Conservation (phyloP, 352 stramenopile species). For the Elongisporangium undulatum region DNA sequence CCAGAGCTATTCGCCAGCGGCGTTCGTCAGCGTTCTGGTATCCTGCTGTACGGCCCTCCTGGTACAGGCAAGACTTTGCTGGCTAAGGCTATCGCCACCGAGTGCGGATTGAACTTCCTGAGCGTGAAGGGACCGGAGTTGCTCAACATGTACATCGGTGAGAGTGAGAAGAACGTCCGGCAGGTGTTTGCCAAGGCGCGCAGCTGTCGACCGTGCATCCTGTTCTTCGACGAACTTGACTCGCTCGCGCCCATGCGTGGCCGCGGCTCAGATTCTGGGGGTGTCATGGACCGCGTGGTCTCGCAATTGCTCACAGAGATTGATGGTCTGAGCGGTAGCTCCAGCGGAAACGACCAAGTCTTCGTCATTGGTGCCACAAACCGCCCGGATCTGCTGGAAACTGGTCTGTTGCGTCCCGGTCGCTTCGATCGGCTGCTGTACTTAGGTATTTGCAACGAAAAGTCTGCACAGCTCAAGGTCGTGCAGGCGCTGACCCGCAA, state of each 20-base stretch:
- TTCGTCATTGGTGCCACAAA: conserved; percentile 98
- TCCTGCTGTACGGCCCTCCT: conserved; percentile 78
- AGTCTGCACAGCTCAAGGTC: conserved; percentile 72
- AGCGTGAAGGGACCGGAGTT: conserved; percentile 96
- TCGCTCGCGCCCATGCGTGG: conserved; percentile 88
- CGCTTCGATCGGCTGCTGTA: conserved; percentile 85
- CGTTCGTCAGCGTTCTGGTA: conserved; percentile 75
- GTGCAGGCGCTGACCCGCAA: conserved; percentile 81
- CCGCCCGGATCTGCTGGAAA: conserved; percentile 95
- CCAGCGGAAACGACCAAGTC: conserved; percentile 66
- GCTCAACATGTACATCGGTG: conserved; percentile 97
- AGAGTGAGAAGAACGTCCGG: conserved; percentile 96
- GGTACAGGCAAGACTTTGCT: conserved; percentile 95
- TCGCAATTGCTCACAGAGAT: conserved; percentile 96
- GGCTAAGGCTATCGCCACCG: conserved; percentile 94
- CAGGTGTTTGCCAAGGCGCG: conserved; percentile 90
- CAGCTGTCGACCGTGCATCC: conserved; percentile 79
- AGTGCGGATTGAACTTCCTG: conserved; percentile 95
- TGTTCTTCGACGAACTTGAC: conserved; percentile 95
- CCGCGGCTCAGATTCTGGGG: conserved; percentile 79
- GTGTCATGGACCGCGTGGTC: conserved; percentile 96
- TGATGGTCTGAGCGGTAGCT: conserved; percentile 76
- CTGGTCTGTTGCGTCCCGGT: conserved; percentile 90
- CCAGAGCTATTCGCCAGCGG: conserved; percentile 77
- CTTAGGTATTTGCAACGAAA: conserved; percentile 76